Evolutionary conservation across 305 asterid species (phyloP), one percentile per base, ranked within the genome.

Genomic region (Coffea humblotiana): DNA sequence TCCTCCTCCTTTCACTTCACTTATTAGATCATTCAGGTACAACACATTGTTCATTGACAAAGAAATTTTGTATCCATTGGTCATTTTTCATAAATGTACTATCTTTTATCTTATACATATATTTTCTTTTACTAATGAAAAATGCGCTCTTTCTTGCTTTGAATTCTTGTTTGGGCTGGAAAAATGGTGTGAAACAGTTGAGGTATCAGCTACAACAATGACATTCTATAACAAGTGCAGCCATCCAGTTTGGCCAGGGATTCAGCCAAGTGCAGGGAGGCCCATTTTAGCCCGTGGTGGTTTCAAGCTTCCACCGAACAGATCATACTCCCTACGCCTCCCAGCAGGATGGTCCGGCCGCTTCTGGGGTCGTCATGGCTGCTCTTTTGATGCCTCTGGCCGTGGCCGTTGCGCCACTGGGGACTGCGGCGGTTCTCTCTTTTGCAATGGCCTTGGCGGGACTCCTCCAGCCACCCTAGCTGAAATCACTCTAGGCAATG

Each of bases 321-420:
- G 84, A 60, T 76, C 83, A 0, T 84, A 84, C 82, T 72, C 74
- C 3, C 85, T 93, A 37, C 82, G 72, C 29, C 89, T 87, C 5
- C 97, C 97, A 3, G 85, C 88, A 54, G 93, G 87, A 68, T 93
- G 97, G 97, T 89, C 94, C 61, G 97, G 97, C 70, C 94, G 97
- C 67, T 84, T 92, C 82, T 89, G 97, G 97, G 97, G 93, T 60
- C 88, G 97, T 18, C 91, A 94, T 70, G 97, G 93, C 63, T 93
- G 97, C 79, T 69, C 74, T 35, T 93, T 90, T 85, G 92, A 88
- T 29, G 87, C 75, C 14, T 54, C 89, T 4, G 95, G 90, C 25
- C 91, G 48, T 14, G 97, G 94, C 60, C 88, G 86, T 45, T 93
- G 97, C 83, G 85, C 91, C 7, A 91, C 97, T 32, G 97, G 97